phyloP scores from a whole-genome alignment of 208 protist species.

The Trypanosoma congolense region DNA sequence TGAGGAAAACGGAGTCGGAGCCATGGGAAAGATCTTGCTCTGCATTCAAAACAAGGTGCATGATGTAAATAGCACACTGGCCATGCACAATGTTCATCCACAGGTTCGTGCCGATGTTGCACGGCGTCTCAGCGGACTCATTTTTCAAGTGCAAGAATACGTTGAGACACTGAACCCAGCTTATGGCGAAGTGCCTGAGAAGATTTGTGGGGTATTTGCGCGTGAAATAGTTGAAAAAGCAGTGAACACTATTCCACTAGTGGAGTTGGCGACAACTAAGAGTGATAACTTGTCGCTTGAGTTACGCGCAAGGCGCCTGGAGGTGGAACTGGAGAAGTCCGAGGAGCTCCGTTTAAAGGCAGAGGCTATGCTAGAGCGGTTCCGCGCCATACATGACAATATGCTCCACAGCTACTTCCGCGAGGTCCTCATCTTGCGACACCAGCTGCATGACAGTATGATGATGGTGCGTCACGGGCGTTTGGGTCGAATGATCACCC shows the following conservation, averaged over 20 bases:
- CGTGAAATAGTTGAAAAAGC: slow-evolving; percentile 37
- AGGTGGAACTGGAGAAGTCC: slow-evolving; percentile 14
- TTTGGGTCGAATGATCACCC: not conserved
- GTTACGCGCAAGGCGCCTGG: slow-evolving; percentile 34
- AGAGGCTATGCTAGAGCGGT: slow-evolving; percentile 25
- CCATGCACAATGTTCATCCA: slow-evolving; percentile 78
- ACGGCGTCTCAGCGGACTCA: slow-evolving; percentile 43
- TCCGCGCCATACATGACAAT: slow-evolving; percentile 64
- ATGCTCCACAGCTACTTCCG: slow-evolving; percentile 83
- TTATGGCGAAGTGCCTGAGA: slow-evolving; percentile 38
- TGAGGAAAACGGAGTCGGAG: not conserved
- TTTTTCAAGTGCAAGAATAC: slow-evolving; percentile 49
- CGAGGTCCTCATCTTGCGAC: slow-evolving; percentile 70
- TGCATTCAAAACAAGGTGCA: slow-evolving; percentile 56
- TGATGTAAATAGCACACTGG: slow-evolving; percentile 69
- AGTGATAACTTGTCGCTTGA: slow-evolving; percentile 24
- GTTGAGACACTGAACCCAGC: slow-evolving; percentile 25
- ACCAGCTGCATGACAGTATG: slow-evolving; percentile 24
- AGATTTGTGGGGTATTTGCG: slow-evolving; percentile 55
- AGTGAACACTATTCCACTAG: slow-evolving; percentile 38
- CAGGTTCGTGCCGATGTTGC: slow-evolving; percentile 71
- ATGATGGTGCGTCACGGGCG: not conserved
- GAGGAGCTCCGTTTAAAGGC: slow-evolving; percentile 19
- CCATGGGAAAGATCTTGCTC: slow-evolving; percentile 60
- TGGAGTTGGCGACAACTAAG: slow-evolving; percentile 36